These are phyloP conservation scores for Picea engelmannii DNA, from an alignment of 83 land plant species.

Conservation along the genomic window DNA sequence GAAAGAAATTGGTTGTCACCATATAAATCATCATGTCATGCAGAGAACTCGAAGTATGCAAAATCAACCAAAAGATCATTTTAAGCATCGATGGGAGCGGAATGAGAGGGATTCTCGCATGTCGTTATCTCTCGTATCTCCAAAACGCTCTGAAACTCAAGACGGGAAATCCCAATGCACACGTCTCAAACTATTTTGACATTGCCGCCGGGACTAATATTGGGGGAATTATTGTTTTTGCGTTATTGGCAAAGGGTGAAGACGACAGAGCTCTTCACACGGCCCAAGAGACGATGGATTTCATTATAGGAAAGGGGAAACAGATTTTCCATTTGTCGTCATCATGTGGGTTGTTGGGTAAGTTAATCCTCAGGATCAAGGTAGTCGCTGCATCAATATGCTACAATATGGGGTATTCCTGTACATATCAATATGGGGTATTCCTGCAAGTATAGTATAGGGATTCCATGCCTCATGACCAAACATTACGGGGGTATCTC, in stretches of 20 bases:
- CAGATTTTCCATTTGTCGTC: neutral
- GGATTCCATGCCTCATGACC: too few relatives aligned
- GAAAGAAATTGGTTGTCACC: slow-evolving; percentile 44
- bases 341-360: neutral
- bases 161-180: slow-evolving; percentile 47
- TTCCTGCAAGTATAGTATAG: too few relatives aligned
- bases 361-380: neutral
- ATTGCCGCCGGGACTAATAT: slow-evolving; percentile 73
- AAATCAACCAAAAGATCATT: neutral
- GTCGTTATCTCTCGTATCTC: slow-evolving; percentile 32
- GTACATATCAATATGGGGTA: too few relatives aligned
- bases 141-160: slow-evolving; percentile 37
- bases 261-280: neutral
- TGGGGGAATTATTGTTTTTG: slow-evolving; percentile 71
- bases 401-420: neutral
- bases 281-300: neutral
- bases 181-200: slow-evolving; percentile 77
- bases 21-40: slow-evolving; percentile 19
- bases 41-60: slow-evolving; percentile 7
- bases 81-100: slow-evolving; percentile 49
- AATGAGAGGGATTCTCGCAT: slow-evolving; percentile 57
- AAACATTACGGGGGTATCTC: too few relatives aligned
- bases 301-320: neutral
- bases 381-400: neutral
- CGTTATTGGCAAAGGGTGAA: slow-evolving; percentile 17